Base-by-base conservation (phyloP, 139 green algal genomes). In the Coelastrella sp. region DNA sequence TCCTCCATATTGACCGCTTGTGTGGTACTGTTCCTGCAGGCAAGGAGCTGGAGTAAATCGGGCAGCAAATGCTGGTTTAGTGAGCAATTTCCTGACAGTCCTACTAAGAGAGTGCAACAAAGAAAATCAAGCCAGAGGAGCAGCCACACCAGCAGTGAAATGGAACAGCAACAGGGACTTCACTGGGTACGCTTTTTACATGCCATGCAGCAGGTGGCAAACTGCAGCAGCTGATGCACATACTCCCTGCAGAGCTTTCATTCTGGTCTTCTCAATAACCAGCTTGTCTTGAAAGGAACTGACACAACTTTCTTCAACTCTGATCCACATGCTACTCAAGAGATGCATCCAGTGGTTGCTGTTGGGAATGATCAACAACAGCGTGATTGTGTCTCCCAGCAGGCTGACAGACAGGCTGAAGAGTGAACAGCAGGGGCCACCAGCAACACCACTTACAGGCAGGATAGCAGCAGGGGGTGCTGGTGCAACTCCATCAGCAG, bases 401-500 rank as follows among this genome's bases (percentile, higher is more conserved):
- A 80, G 72, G 72, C 15, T 80, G 41, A 38, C 41, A 40, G 68
- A 78, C 35, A 59, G 27, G 9, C 15, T 66, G 57, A 66, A 40
- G 27, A 15, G 7, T 23, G 62, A 38, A 21, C 6, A 69, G 27
- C 62, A 69, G 19, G 62, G 62, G 9, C 78, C 19, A 13, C 40
- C 78, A 75, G 60, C 60, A 30, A 84, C 78, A 37, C 78, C 78
- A 34, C 25, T 66, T 30, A 79, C 68, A 30, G 71, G 32, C 73
- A 81, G 32, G 50, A 50, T 15, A 57, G 78, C 59, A 63, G 59
- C 78, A 60, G 53, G 23, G 59, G 57, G n/a, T 38, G 50, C 74
- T 48, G 77, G 32, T 43, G 30, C 40, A n/a, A 82, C 30, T 5
- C 74, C 74, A 30, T 4, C 51, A 7, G 74, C 50, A 7, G 7